These are phyloP conservation scores for Isoetes taiwanensis DNA, from an alignment of 75 land plant species.

Conservation along the genomic window DNA sequence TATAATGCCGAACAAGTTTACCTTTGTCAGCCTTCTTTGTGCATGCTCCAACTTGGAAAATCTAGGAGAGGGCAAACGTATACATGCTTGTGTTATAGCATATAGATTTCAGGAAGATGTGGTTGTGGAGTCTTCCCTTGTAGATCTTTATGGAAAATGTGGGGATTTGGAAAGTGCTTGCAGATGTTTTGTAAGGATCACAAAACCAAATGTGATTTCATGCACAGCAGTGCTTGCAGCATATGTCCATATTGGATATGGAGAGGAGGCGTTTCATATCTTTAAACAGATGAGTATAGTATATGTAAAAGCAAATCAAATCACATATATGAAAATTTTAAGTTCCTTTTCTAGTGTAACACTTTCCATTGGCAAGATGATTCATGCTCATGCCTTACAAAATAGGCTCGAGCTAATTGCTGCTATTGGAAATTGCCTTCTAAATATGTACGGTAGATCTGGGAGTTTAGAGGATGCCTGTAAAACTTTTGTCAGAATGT, in stretches of 20 bases:
- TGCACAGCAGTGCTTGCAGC: constrained; percentile 45
- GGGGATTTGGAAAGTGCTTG: constrained; percentile 7
- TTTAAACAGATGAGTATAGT: no score
- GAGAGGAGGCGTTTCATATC: no score
- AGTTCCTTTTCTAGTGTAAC: no score
- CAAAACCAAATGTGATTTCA: constrained; percentile 19
- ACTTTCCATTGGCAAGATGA: background rate
- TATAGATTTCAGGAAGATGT: constrained; percentile 9
- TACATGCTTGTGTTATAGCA: constrained; percentile 31
- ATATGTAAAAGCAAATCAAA: no score
- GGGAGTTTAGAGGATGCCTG: constrained; percentile 6
- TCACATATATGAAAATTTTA: no score
- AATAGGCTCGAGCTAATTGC: background rate
- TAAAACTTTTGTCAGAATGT: constrained; percentile 7
- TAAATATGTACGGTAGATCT: constrained; percentile 19
- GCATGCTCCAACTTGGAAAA: constrained; percentile 31
- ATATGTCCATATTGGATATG: constrained; percentile 21
- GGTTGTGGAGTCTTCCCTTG: constrained; percentile 29
- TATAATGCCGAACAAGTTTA: constrained; percentile 17
- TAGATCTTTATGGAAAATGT: constrained; percentile 36
- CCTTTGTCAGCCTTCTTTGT: constrained; percentile 35
- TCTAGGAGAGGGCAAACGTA: constrained; percentile 14
- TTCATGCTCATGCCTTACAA: constrained; percentile 6
- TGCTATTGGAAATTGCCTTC: constrained; percentile 10
- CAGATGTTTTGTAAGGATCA: constrained; percentile 24